Evolutionary conservation across 306 rosid species (phyloP), one percentile per base, ranked within the genome.

Genomic region (Mimosa bimucronata): DNA sequence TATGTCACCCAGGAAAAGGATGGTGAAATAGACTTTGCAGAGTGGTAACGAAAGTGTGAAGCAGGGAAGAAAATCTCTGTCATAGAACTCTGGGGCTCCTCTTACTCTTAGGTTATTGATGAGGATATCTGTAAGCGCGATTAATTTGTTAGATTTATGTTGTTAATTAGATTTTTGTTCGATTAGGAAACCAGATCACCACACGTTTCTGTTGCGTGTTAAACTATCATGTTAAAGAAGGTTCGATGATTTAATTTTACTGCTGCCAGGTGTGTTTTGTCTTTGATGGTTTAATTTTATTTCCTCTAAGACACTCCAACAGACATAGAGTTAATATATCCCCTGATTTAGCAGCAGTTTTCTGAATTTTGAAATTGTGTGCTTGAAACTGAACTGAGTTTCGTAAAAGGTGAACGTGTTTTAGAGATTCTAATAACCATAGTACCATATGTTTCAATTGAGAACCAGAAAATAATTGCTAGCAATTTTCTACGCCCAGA

Each of bases 111-210:
- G 46, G 57, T 78, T 29, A 64, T 71, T 72, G 45, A 13, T 64
- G 48, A 74, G 83, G 85, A 75, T 66, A 28, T 41, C 65, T 62
- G 71, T 64, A 40, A 71, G 65, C 42, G 53, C 31, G 73, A 64
- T 79, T 65, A 13, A 75, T 61, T 26, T 48, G 74, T 70, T 65
- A 62, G 73, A 71, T 9, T 10, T 58, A 69, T 50, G 61, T 13
- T 60, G 67, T 37, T 28, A 1, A 28, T 28, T 74, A 57, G 58
- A 46, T n/a, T 78, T 16, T 12, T 16, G 60, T 71, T 11, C 41
- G 37, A 64, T 73, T 23, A 26, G 41, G 16, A 26, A 28, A 58
- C 41, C 0, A 6, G 68, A 74, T 62, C 21, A 6, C 42, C 53
- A 9, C 74, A 62, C 57, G 73, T 80, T 73, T 65, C 19, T 57